Percentiles rank a stretch among this genome's conserved stretches.
Evolutionary conservation across 2,329 filamentous ascomycete genomes (phyloP).

Genomic region (Colletotrichum cordylinicola): DNA sequence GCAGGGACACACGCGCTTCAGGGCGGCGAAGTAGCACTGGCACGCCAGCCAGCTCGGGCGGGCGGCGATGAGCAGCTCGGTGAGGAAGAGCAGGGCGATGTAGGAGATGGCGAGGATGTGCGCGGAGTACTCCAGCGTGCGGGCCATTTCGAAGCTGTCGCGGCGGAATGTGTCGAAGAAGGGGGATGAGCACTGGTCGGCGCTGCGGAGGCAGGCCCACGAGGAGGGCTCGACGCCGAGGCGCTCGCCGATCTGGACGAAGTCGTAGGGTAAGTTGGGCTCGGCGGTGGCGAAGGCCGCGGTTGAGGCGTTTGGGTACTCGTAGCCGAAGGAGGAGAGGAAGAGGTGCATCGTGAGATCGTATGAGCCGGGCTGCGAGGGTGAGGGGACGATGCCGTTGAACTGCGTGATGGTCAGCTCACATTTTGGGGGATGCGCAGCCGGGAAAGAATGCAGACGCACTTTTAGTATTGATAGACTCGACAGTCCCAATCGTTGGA

Average conservation of each 20-base stretch:
- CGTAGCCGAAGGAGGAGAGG: constrained; percentile 13
- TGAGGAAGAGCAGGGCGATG: not conserved
- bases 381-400: constrained; percentile 11
- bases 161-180: constrained; percentile 12
- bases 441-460: not conserved
- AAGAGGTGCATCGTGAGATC: constrained; percentile 19
- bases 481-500: not conserved
- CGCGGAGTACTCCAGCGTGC: not conserved
- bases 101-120: not conserved
- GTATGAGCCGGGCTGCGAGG: not conserved
- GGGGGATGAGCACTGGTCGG: constrained; percentile 1
- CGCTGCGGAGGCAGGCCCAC: constrained; percentile 14
- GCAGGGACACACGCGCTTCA: constrained; percentile 20
- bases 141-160: not conserved
- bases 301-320: constrained; percentile 3
- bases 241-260: constrained; percentile 3
- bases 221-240: not conserved
- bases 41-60: constrained; percentile 18
- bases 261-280: constrained; percentile 7
- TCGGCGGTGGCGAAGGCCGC: not conserved
- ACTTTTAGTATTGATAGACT: constrained; percentile 5
- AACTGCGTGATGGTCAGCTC: not conserved
- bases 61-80: not conserved
- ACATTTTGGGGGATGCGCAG: not conserved
- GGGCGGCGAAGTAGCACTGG: constrained; percentile 9